These are phyloP conservation scores for Rhododendron henanense DNA, from an alignment of 148 eudicot genomes.

Conservation along the genomic window DNA sequence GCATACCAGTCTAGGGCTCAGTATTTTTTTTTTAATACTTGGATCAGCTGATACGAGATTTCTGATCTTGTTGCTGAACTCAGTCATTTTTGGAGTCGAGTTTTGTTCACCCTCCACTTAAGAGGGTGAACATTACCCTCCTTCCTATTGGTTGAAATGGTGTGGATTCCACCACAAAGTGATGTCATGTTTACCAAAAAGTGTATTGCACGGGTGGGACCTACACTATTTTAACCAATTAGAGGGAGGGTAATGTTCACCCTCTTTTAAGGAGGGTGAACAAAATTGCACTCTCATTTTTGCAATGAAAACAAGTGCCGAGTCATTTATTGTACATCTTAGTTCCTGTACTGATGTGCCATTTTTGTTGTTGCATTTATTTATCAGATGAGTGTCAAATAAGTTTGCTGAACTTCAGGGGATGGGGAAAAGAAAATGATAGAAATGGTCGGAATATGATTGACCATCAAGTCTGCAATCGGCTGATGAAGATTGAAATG, in stretches of 20 bases:
- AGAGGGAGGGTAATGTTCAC: no score
- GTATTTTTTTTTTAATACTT: background rate
- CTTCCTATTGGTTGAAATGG: no score
- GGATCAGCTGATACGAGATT: background rate
- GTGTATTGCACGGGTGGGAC: no score
- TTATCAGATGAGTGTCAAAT: background rate
- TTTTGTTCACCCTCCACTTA: no score
- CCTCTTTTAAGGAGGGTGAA: no score
- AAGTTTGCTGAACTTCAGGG: background rate
- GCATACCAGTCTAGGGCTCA: background rate
- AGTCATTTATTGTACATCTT: background rate
- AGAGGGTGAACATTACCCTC: no score
- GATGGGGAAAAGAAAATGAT: background rate
- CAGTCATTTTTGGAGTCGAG: background rate
- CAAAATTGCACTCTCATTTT: no score
- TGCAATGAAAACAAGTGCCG: background rate
- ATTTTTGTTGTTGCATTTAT: background rate
- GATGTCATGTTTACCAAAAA: no score
- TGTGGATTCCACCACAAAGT: no score
- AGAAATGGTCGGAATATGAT: background rate
- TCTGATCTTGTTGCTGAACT: background rate
- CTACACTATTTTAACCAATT: no score
- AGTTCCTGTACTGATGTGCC: background rate
- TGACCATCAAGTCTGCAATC: no score
- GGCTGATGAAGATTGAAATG: background rate